Evolutionary conservation across 2,329 filamentous ascomycete genomes (phyloP), one percentile per base, ranked within the genome.

Genomic region (Beauveria medogensis): DNA sequence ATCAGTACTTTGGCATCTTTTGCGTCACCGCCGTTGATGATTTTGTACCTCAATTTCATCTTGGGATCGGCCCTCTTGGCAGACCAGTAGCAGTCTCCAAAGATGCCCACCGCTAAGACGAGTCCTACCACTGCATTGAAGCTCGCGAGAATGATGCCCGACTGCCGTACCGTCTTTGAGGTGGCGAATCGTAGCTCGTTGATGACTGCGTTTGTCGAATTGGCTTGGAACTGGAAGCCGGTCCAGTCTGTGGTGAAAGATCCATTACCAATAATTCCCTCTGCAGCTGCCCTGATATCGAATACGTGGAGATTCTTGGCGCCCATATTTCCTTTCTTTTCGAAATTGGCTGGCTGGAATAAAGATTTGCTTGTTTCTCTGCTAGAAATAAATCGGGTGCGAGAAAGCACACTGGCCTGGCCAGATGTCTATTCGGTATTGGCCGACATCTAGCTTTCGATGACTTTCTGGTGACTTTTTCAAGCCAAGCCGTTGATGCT

Each of bases 71-170:
- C 75, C 66, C 74, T 74, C 70, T 73, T 79, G 22, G 74, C 70
- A 59, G 70, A 73, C 60, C 74, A 73, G 68, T 82, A 85, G 65
- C 78, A 80, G 63, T 85, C 81, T 69, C 80, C 81, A 46, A 84
- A 69, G 57, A 87, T 86, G 28, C 82, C 82, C 28, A 76, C 65
- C 10, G 81, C 80, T 7, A 83, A 84, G 20, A 77, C 76, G 61
- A 83, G 78, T 5, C 83, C 83, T 20, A 81, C 81, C 57, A 85
- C 69, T 24, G 82, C 77, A 69, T 87, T 88, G 73, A 87, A 86
- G 60, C 77, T 73, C 41, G 84, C 80, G 59, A 87, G 75, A 63
- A 86, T 83, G 60, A 87, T 80, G 48, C 82, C 83, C 26, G 83
- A 85, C 20, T 81, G 84, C 65, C 85, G 78, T 67, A 85, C 77